Conservation (phyloP, 495 filamentous ascomycete species). For the Tuber umbilicatum region DNA sequence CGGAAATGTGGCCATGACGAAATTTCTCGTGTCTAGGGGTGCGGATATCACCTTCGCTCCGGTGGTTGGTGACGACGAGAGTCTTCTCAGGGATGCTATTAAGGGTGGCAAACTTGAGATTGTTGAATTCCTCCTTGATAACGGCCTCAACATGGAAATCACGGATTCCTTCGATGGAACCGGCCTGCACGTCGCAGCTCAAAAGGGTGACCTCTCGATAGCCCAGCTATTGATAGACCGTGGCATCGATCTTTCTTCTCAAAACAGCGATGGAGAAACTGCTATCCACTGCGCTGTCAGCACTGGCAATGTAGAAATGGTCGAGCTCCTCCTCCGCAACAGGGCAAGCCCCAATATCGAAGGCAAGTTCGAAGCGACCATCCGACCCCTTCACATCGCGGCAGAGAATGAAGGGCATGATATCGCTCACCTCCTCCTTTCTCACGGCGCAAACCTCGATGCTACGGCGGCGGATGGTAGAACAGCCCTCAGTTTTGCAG, state of each 20-base stretch:
- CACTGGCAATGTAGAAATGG: constrained; percentile 33
- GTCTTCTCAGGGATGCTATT: background rate
- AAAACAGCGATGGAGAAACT: constrained; percentile 42
- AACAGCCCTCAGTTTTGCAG: constrained; percentile 36
- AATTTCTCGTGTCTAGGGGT: constrained; percentile 15
- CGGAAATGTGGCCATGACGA: constrained; percentile 19
- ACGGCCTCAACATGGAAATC: constrained; percentile 34
- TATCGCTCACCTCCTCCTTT: constrained; percentile 1
- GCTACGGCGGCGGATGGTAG: constrained; percentile 14
- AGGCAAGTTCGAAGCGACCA: background rate
- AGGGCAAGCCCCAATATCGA: constrained; percentile 31
- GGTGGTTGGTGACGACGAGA: background rate
- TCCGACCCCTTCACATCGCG: background rate
- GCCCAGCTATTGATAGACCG: constrained; percentile 42
- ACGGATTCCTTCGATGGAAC: background rate
- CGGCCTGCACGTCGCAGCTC: constrained; percentile 33
- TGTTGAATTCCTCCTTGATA: constrained; percentile 35
- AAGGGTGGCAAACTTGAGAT: constrained; percentile 2
- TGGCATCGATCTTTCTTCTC: constrained; percentile 45
- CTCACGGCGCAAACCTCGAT: constrained; percentile 8
- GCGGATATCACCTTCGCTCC: constrained; percentile 13
- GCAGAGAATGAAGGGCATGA: background rate
- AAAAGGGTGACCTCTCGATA: constrained; percentile 27
- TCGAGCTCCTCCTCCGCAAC: constrained; percentile 39
- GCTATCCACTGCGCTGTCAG: constrained; percentile 43